phyloP scores from a whole-genome alignment of 179 eudicot species.

The Gypsophila paniculata region DNA sequence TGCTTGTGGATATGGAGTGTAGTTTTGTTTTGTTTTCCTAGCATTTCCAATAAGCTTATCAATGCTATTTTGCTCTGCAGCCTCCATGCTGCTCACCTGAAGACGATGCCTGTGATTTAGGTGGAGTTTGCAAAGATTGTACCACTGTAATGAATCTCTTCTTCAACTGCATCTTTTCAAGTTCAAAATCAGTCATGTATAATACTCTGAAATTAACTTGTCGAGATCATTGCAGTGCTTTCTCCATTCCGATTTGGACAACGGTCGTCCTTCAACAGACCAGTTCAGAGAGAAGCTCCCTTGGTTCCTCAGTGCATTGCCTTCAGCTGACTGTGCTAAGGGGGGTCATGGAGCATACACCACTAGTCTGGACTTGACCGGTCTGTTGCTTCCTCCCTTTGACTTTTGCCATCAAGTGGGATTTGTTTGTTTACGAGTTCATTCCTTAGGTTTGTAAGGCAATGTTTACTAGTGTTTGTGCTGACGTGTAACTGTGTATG shows the following conservation, averaged over 20 bases:
- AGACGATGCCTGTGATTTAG: slow-evolving; percentile 57
- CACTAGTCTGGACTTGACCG: slow-evolving; percentile 64
- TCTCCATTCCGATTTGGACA: slow-evolving; percentile 71
- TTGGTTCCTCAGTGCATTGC: slow-evolving; percentile 85
- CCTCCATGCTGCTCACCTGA: slow-evolving; percentile 85
- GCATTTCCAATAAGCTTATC: neutral
- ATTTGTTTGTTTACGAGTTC: neutral
- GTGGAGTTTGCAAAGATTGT: slow-evolving; percentile 74
- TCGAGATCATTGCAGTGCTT: slow-evolving; percentile 60
- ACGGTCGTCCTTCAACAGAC: slow-evolving; percentile 74
- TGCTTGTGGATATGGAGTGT: neutral
- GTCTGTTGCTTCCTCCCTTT: slow-evolving; percentile 31
- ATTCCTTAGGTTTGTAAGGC: slow-evolving; percentile 5
- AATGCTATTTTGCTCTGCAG: slow-evolving; percentile 40
- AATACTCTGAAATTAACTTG: slow-evolving; percentile 26
- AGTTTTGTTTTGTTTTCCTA: neutral
- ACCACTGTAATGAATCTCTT: slow-evolving; percentile 69
- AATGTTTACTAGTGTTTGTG: neutral
- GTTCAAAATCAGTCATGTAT: neutral
- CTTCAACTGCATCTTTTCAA: slow-evolving; percentile 8
- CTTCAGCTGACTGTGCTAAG: slow-evolving; percentile 93
- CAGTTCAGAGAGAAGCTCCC: slow-evolving; percentile 91
- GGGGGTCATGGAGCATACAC: slow-evolving; percentile 98
- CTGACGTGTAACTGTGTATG: neutral
- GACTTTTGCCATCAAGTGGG: neutral